These are phyloP conservation scores for Jasminum sambac DNA, from an alignment of 257 asterid species.

Conservation along the genomic window DNA sequence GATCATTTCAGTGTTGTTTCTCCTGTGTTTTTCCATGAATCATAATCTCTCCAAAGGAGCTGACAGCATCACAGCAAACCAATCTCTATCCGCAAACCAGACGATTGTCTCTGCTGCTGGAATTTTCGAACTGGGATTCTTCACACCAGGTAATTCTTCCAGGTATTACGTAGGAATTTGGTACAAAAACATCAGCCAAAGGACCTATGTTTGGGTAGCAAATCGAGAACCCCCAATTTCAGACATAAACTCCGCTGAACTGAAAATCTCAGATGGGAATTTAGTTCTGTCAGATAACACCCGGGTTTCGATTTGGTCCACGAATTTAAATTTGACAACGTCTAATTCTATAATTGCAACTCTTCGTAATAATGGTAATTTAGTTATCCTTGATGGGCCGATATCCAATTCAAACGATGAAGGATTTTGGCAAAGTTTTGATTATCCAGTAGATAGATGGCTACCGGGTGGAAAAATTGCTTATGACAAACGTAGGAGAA, in stretches of 20 bases:
- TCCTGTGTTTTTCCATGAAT: conserved; percentile 6
- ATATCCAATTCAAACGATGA: not conserved
- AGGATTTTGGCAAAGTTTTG: conserved; percentile 24
- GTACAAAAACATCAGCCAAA: conserved; percentile 7
- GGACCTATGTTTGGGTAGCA: conserved; percentile 28
- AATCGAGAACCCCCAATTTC: conserved; percentile 20
- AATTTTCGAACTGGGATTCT: conserved; percentile 25
- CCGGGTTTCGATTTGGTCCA: conserved; percentile 17
- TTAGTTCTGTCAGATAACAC: conserved; percentile 18
- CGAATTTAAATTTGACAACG: conserved; percentile 11
- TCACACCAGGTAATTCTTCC: not conserved
- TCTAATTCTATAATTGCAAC: conserved; percentile 7
- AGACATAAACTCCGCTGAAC: conserved; percentile 13
- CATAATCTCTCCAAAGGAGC: conserved; percentile 17
- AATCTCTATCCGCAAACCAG: conserved; percentile 13
- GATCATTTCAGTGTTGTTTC: not conserved
- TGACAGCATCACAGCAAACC: conserved; percentile 20
- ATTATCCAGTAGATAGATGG: conserved; percentile 20
- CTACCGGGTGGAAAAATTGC: conserved; percentile 10
- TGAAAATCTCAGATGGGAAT: conserved; percentile 16
- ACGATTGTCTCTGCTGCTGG: conserved; percentile 16
- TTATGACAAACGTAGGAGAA: not conserved
- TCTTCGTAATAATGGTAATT: conserved; percentile 25
- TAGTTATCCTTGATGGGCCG: conserved; percentile 16
- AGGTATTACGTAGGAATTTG: conserved; percentile 19